These are phyloP conservation scores for Nepenthes mirabilis DNA, from an alignment of 148 eudicot genomes.

Conservation along the genomic window DNA sequence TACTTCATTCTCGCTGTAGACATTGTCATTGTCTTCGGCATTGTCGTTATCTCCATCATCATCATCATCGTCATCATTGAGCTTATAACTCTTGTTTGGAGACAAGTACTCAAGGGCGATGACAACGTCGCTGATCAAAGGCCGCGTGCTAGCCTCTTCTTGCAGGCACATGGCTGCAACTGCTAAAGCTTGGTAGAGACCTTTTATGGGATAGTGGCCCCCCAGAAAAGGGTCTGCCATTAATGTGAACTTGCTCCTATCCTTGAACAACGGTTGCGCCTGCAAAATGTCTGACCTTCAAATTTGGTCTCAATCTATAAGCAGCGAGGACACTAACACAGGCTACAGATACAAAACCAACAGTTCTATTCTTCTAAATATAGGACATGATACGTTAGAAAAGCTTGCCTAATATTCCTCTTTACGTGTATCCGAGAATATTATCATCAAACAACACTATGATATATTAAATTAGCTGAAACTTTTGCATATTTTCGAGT, in stretches of 20 bases:
- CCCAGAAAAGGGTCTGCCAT: constrained; percentile 74
- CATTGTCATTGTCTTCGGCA: constrained; percentile 1
- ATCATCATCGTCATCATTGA: constrained; percentile 10
- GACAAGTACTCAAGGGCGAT: constrained; percentile 52
- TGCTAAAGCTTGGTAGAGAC: constrained; percentile 76
- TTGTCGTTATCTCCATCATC: constrained; percentile 4
- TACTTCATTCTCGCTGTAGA: neutral
- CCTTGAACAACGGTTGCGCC: constrained; percentile 85
- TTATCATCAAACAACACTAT: no score
- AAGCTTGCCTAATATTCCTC: no score
- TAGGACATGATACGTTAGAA: no score
- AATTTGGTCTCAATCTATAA: no score
- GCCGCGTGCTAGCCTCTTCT: constrained; percentile 59
- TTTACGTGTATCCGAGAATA: no score
- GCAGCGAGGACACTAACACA: no score
- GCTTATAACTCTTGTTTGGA: constrained; percentile 8
- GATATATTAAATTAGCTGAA: no score
- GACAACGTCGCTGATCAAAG: constrained; percentile 66
- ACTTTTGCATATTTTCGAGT: no score
- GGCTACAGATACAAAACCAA: no score
- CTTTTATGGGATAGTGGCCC: constrained; percentile 46
- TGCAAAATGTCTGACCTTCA: constrained; percentile 10
- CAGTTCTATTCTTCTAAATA: no score
- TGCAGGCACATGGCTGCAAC: constrained; percentile 92
- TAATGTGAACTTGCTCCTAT: constrained; percentile 50